Conservation (phyloP, 805 yeast species). For the Lipomyces sp. region DNA sequence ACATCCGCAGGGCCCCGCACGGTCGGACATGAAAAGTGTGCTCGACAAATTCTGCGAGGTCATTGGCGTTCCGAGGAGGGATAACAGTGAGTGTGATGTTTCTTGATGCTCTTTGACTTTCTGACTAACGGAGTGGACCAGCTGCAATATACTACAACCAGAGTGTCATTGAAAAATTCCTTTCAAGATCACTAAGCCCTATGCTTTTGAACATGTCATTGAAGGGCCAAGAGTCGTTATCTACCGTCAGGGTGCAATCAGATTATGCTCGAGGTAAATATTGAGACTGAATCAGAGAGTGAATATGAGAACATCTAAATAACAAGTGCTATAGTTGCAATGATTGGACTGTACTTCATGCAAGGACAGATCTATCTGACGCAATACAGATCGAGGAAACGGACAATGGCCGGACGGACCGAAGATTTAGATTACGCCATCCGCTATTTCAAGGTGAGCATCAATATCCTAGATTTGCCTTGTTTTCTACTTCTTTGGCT, state of each 20-base stretch:
- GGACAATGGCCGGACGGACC: conserved; percentile 73
- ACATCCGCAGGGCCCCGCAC: conserved; percentile 53
- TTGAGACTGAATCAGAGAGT: too few species aligned
- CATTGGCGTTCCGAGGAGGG: conserved; percentile 58
- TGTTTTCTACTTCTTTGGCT: neutral
- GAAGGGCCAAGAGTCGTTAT: conserved; percentile 15
- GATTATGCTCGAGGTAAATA: conserved; percentile 17
- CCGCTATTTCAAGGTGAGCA: conserved; percentile 51
- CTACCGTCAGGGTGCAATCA: conserved; percentile 14
- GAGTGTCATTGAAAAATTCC: conserved; percentile 47
- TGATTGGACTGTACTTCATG: conserved; percentile 60
- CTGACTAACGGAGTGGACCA: neutral
- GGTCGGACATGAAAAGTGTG: conserved; percentile 67
- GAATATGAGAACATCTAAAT: too few species aligned
- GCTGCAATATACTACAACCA: conserved; percentile 40
- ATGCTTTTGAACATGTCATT: conserved; percentile 23
- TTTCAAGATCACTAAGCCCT: conserved; percentile 32
- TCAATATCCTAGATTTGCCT: too few species aligned
- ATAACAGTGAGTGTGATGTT: conserved; percentile 4
- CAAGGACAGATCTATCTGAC: conserved; percentile 67
- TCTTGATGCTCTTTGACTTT: neutral
- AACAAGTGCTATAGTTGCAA: conserved; percentile 8
- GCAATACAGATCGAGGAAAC: conserved; percentile 66
- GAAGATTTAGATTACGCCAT: conserved; percentile 78
- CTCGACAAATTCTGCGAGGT: conserved; percentile 70